Conservation (phyloP, 1,139 yeast genomes). For the Sugiyamaella castrensis region DNA sequence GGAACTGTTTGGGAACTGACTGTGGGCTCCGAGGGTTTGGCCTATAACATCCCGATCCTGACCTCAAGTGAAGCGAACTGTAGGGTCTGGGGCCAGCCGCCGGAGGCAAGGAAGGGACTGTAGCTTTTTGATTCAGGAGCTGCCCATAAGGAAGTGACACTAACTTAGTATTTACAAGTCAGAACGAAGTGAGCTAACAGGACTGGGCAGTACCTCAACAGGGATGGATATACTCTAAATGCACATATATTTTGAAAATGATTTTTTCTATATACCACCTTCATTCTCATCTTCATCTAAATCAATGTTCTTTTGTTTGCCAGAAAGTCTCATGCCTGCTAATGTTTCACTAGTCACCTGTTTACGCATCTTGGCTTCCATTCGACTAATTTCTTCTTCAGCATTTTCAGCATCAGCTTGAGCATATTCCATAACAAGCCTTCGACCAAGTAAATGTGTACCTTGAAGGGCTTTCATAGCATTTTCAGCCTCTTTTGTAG, state of each 20-base stretch:
- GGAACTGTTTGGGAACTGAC: too few relatives aligned
- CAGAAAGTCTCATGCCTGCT: conserved; percentile 62
- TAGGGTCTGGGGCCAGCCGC: too few relatives aligned
- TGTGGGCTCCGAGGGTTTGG: too few relatives aligned
- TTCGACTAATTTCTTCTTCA: conserved; percentile 83
- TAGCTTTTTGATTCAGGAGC: too few relatives aligned
- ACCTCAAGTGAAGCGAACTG: too few relatives aligned
- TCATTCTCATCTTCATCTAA: conserved; percentile 54
- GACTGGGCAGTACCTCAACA: too few relatives aligned
- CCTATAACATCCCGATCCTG: too few relatives aligned
- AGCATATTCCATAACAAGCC: conserved; percentile 93
- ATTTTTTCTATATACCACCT: conserved; percentile 27
- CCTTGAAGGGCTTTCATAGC: conserved; percentile 97
- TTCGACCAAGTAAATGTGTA: conserved; percentile 93
- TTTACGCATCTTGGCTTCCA: conserved; percentile 80
- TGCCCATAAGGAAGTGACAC: too few relatives aligned
- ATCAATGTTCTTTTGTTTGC: conserved; percentile 71
- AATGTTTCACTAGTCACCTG: conserved; percentile 75
- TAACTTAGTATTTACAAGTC: too few relatives aligned
- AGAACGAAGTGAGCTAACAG: too few relatives aligned
- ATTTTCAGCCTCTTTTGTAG: conserved; percentile 87
- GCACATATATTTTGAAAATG: conserved; percentile 3
- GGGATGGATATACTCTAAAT: neutral
- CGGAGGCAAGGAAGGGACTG: neutral
- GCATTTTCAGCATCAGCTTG: conserved; percentile 77